Evolutionary conservation across 2,329 filamentous ascomycete species (phyloP), one percentile per base, ranked within the genome.

Genomic region (Fusarium neocosmosporiellum): DNA sequence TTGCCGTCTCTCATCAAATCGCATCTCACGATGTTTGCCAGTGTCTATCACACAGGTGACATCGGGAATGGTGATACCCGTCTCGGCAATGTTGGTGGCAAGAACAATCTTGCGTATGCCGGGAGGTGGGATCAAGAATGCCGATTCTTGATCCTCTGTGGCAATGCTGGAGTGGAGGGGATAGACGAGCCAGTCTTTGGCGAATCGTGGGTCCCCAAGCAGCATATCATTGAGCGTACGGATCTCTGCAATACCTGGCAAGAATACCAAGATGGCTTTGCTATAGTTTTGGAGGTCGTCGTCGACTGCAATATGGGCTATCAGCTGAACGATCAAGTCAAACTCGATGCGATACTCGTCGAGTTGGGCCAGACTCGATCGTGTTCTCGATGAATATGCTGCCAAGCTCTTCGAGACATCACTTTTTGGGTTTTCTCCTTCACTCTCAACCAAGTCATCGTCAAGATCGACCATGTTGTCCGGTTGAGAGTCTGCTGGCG

Each of bases 41-140:
- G 95, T 95, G 81, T 99, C 96, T 66, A 99, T 93, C 53, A 99
- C 96, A 76, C 95, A 98, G 1, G 96, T 98, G 33, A 99, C 94
- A 80, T 99, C 96, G 1, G 96, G 96, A 73, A 99, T 99, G 0
- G 96, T 99, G 79, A 99, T 98, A 85, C 96, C 96, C 1, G 96
- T 99, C 81, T 99, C 96, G 6, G 96, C 96, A 80, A 99, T 99
- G 79, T 99, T 99, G 16, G 96, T 99, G 2, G 96, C 95, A 63
- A 99, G 88, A 2, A 99, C 96, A 72, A 99, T 96, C 84, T 99
- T 99, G 71, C 95, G 90, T 65, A 91, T 87, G 1, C 96, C 96
- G 4, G 87, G 88, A 1, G 95, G 94, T 7, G 96, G 96, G 1
- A 98, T 84, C 7, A 94, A 85, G 80, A 99, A 99, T 0, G 96